Conservation (phyloP, 352 stramenopile genomes). For the Phytopythium sindhum region DNA sequence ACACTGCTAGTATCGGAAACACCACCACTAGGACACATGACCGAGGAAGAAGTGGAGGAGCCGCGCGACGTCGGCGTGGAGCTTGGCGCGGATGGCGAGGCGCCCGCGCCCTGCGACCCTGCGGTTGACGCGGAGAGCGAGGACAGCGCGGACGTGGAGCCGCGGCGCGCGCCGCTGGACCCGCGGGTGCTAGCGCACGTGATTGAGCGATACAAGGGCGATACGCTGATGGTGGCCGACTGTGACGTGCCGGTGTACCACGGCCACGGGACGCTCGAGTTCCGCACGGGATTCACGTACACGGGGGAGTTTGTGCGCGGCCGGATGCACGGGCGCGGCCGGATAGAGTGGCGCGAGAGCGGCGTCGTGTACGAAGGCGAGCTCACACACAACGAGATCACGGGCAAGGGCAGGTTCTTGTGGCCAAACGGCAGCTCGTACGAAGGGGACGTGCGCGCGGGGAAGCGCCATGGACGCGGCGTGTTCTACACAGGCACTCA, state of each 20-base stretch:
- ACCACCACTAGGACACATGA: not conserved
- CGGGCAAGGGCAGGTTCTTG: constrained; percentile 51
- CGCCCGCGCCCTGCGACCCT: not conserved
- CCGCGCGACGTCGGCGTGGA: not conserved
- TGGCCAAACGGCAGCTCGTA: constrained; percentile 87
- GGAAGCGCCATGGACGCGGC: constrained; percentile 74
- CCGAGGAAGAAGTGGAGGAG: not conserved
- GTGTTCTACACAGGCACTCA: constrained; percentile 45
- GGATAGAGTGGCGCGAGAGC: constrained; percentile 49
- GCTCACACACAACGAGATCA: constrained; percentile 71
- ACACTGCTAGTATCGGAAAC: not conserved
- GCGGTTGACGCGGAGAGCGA: not conserved
- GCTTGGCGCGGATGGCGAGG: not conserved
- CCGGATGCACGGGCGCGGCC: constrained; percentile 71
- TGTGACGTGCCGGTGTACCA: constrained; percentile 60
- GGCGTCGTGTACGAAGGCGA: constrained; percentile 68
- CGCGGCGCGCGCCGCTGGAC: constrained; percentile 33
- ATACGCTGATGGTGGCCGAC: constrained; percentile 32
- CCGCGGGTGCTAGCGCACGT: constrained; percentile 59
- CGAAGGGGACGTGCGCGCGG: constrained; percentile 57
- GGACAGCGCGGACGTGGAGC: not conserved
- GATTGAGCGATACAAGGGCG: constrained; percentile 42
- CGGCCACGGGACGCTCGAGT: constrained; percentile 46
- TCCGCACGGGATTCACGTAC: constrained; percentile 71
- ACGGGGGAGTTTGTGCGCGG: constrained; percentile 55